Evolutionary conservation across 306 rosid species (phyloP).

Genomic region (Oxytropis ochrocephala): DNA sequence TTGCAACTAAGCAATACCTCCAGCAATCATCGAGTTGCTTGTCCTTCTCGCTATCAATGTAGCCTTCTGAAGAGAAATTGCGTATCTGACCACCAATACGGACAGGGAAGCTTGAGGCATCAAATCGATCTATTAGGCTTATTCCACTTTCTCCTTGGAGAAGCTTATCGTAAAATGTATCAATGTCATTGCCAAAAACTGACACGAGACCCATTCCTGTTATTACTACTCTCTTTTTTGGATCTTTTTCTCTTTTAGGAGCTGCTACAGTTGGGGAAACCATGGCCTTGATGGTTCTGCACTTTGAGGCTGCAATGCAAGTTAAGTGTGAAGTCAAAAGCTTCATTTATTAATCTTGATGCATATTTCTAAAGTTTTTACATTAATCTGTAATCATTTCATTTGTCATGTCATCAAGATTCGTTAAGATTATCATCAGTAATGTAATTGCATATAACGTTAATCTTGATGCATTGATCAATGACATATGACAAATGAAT

Average conservation of each 20-base stretch:
- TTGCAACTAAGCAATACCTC: constrained; percentile 59
- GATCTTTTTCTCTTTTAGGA: constrained; percentile 61
- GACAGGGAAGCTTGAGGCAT: constrained; percentile 51
- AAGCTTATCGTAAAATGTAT: constrained; percentile 46
- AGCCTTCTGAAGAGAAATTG: constrained; percentile 47
- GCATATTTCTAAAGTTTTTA: too few relatives aligned
- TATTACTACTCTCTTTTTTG: constrained; percentile 61
- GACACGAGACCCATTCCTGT: constrained; percentile 79
- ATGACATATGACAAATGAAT: not conserved
- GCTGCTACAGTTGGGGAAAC: constrained; percentile 35
- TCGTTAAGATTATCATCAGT: too few relatives aligned
- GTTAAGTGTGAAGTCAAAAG: not conserved
- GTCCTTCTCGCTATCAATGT: constrained; percentile 49
- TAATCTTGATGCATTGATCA: too few relatives aligned
- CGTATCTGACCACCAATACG: constrained; percentile 58
- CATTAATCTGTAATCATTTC: too few relatives aligned
- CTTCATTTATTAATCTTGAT: too few relatives aligned
- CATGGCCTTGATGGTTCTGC: constrained; percentile 42
- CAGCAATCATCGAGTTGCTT: constrained; percentile 62
- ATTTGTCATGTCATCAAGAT: too few relatives aligned
- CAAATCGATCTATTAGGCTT: constrained; percentile 56
- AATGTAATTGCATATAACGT: too few relatives aligned
- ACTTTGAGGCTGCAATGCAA: constrained; percentile 33
- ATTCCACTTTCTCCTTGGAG: constrained; percentile 79
- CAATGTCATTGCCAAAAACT: constrained; percentile 57